Conservation (phyloP, 768 basidiomycete species). For the Lactarius tabidus region DNA sequence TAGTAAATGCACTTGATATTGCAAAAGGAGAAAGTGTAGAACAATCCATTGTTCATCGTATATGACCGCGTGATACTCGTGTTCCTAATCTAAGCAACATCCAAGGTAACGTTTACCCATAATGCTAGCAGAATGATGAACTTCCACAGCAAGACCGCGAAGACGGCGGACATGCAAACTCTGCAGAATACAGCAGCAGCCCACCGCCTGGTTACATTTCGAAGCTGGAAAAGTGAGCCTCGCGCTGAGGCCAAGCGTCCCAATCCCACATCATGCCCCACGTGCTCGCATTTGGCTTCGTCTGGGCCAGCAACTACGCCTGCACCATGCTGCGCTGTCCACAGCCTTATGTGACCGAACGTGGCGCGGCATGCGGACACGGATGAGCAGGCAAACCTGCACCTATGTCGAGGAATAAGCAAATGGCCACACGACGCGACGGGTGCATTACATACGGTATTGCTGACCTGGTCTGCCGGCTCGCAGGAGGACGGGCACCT, state of each 20-base stretch:
- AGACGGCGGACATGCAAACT: conserved; percentile 14
- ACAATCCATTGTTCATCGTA: no score
- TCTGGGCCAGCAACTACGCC: conserved; percentile 1
- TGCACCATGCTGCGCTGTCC: conserved; percentile 3
- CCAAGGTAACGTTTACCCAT: not conserved
- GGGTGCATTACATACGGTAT: conserved; percentile 3
- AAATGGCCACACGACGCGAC: no score
- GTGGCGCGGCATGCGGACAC: conserved; percentile 17
- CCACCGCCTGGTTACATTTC: conserved; percentile 4
- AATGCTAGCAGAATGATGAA: not conserved
- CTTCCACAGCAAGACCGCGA: conserved; percentile 12
- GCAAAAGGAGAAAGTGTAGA: no score
- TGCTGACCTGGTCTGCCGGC: conserved; percentile 13
- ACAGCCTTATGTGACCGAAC: conserved; percentile 7
- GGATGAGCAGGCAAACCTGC: conserved; percentile 12
- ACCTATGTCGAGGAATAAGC: no score
- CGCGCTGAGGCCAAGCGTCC: not conserved
- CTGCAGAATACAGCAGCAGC: conserved; percentile 3
- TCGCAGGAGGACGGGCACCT: conserved; percentile 14
- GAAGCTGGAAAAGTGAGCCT: conserved; percentile 11
- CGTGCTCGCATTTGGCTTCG: not conserved
- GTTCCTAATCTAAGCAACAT: conserved; percentile 1
- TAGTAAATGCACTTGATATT: no score
- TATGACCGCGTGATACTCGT: not conserved
- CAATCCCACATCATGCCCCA: not conserved